Percentiles rank a stretch among this genome's conserved stretches.
Evolutionary conservation across 352 stramenopile species (phyloP).

Genomic region (Pythium chondricola): DNA sequence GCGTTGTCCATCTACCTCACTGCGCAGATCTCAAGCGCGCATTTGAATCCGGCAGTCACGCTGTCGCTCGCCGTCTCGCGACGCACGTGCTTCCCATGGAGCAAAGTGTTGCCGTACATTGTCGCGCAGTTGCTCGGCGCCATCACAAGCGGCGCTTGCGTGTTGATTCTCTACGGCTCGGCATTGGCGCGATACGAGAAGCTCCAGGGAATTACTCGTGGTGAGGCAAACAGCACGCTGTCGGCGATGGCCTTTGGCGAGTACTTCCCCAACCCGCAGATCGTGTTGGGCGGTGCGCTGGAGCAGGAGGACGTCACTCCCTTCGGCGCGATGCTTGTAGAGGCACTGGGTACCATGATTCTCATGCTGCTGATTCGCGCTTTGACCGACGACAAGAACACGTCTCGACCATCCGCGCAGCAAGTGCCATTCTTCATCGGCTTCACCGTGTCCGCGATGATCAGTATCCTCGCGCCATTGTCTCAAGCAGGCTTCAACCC

Average conservation of each 20-base stretch:
- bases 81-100: neutral
- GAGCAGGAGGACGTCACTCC: slow-evolving; percentile 26
- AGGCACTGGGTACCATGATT: slow-evolving; percentile 52
- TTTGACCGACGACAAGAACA: slow-evolving; percentile 38
- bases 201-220: slow-evolving; percentile 30
- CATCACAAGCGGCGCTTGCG: slow-evolving; percentile 30
- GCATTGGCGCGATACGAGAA: slow-evolving; percentile 51
- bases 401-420: slow-evolving; percentile 9
- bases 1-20: slow-evolving; percentile 18
- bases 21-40: slow-evolving; percentile 13
- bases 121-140: slow-evolving; percentile 50
- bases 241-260: slow-evolving; percentile 61
- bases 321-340: slow-evolving; percentile 35
- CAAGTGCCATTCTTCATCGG: slow-evolving; percentile 51
- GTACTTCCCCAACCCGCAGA: slow-evolving; percentile 58
- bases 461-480: slow-evolving; percentile 48
- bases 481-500: slow-evolving; percentile 74
- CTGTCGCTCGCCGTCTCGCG: slow-evolving; percentile 13
- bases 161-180: slow-evolving; percentile 40
- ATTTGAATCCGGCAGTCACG: slow-evolving; percentile 25
- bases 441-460: slow-evolving; percentile 36
- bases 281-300: slow-evolving; percentile 20
- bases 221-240: slow-evolving; percentile 30
- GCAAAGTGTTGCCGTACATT: slow-evolving; percentile 52
- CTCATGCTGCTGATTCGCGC: slow-evolving; percentile 58